phyloP scores from a whole-genome alignment of 1,284 basidiomycete species.

The Agroathelia rolfsii region DNA sequence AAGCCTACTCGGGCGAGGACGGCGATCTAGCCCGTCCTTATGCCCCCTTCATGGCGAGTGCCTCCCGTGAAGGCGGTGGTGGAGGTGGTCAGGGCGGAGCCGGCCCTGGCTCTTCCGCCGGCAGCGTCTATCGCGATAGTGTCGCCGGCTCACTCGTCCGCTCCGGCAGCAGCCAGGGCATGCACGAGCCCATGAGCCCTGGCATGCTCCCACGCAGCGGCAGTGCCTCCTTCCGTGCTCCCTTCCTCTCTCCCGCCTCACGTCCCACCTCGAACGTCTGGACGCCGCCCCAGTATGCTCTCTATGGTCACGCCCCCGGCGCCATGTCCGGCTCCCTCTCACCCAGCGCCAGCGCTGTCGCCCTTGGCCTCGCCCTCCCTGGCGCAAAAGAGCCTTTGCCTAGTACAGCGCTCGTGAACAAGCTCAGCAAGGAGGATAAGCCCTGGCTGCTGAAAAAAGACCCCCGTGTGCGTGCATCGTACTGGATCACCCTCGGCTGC shows the following conservation, averaged over 20 bases:
- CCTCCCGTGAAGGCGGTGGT: slow-evolving; percentile 10
- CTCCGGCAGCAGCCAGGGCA: slow-evolving; percentile 14
- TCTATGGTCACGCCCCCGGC: slow-evolving; percentile 10
- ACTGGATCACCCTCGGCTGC: slow-evolving; percentile 33
- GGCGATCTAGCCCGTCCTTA: slow-evolving; percentile 29
- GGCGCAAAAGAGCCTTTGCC: slow-evolving; percentile 35
- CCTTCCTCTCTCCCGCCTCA: slow-evolving; percentile 59
- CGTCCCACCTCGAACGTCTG: slow-evolving; percentile 49
- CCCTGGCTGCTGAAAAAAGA: slow-evolving; percentile 34
- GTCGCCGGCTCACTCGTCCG: slow-evolving; percentile 27
- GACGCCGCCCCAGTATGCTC: slow-evolving; percentile 40
- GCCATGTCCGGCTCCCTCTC: slow-evolving; percentile 14
- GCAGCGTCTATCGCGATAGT: slow-evolving; percentile 35
- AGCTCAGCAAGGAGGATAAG: slow-evolving; percentile 41
- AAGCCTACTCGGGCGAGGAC: slow-evolving; percentile 17
- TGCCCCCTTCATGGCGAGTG: slow-evolving; percentile 50
- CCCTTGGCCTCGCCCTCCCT: slow-evolving; percentile 24
- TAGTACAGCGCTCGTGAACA: slow-evolving; percentile 35
- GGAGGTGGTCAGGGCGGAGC: slow-evolving; percentile 15
- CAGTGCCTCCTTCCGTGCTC: slow-evolving; percentile 47
- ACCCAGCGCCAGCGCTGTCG: slow-evolving; percentile 24
- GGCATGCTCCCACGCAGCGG: slow-evolving; percentile 24
- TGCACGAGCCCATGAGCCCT: slow-evolving; percentile 12
- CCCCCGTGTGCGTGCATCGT: slow-evolving; percentile 26
- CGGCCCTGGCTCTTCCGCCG: slow-evolving; percentile 20